Evolutionary conservation across 805 yeast genomes (phyloP).

Genomic region (Scheffersomyces amazonensis): DNA sequence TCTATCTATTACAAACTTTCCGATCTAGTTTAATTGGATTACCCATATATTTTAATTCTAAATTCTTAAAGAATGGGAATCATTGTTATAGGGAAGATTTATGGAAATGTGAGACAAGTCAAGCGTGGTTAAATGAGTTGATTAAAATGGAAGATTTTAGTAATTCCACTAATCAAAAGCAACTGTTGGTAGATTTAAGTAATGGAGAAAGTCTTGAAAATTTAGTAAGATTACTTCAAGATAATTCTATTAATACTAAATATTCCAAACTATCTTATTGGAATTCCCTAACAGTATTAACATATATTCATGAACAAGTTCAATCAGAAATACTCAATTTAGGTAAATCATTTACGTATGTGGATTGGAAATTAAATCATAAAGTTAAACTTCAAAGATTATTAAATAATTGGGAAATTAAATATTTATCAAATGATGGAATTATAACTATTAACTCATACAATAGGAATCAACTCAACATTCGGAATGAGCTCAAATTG

Average conservation of each 20-base stretch:
- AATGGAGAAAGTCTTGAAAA: constrained; percentile 50
- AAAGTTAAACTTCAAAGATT: constrained; percentile 58
- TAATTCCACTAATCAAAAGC: constrained; percentile 1
- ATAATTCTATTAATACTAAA: constrained; percentile 1
- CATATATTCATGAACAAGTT: constrained; percentile 67
- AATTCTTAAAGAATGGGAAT: constrained; percentile 59
- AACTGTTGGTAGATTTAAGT: constrained; percentile 50
- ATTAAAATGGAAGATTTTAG: neutral
- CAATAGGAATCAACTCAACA: constrained; percentile 46
- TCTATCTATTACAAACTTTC: constrained; percentile 48
- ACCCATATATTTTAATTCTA: constrained; percentile 34
- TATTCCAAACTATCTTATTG: constrained; percentile 39
- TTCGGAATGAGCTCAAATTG: constrained; percentile 57
- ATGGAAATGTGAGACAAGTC: constrained; percentile 52
- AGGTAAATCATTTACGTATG: constrained; percentile 43
- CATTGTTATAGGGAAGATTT: constrained; percentile 59
- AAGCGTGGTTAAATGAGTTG: constrained; percentile 46
- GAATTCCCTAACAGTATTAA: constrained; percentile 53
- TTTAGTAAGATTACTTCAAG: constrained; percentile 38
- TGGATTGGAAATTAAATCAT: constrained; percentile 64
- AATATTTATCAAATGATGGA: constrained; percentile 64
- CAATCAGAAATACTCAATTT: constrained; percentile 47
- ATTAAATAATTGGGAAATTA: constrained; percentile 65
- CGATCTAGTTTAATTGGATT: constrained; percentile 45
- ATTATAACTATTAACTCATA: constrained; percentile 51